Percentiles rank a stretch among this genome's conserved stretches.
These are phyloP conservation scores for Pythium insidiosum DNA, from an alignment of 352 stramenopile species.

Conservation along the genomic window DNA sequence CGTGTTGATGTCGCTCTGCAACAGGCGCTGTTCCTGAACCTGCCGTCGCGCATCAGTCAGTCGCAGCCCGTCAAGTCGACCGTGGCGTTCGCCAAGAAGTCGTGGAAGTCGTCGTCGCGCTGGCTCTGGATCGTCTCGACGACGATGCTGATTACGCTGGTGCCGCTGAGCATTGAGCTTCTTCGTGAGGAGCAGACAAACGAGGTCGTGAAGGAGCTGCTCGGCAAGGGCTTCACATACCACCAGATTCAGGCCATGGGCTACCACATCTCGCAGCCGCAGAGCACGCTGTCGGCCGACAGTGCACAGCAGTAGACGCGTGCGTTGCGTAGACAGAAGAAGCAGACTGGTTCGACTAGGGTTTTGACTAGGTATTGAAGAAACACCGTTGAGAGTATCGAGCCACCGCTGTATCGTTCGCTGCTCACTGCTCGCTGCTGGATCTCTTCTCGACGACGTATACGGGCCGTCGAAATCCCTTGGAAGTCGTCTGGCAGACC, in stretches of 20 bases:
- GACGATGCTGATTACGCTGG: conserved; percentile 77
- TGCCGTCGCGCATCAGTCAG: conserved; percentile 59
- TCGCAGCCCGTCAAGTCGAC: conserved; percentile 52
- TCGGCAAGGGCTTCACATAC: conserved; percentile 77
- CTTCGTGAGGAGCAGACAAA: conserved; percentile 80
- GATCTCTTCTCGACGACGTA: conserved; percentile 78
- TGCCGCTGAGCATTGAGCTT: conserved; percentile 83
- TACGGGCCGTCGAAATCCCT: conserved; percentile 65
- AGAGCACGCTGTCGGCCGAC: conserved; percentile 58
- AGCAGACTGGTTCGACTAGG: too few species aligned
- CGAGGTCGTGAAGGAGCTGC: conserved; percentile 73
- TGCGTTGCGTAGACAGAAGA: too few species aligned
- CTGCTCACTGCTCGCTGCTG: too few species aligned
- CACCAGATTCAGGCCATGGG: conserved; percentile 83
- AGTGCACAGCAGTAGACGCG: conserved; percentile 32
- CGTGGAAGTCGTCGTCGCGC: conserved; percentile 27
- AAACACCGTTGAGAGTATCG: too few species aligned
- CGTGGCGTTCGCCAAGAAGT: conserved; percentile 47
- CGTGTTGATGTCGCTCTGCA: conserved; percentile 6
- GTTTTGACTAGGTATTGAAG: too few species aligned
- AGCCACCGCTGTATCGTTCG: conserved; percentile 7
- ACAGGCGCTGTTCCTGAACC: conserved; percentile 60
- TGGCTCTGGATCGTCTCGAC: conserved; percentile 81
- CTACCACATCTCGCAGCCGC: conserved; percentile 57
- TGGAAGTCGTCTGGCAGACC: conserved; percentile 66